Evolutionary conservation across 73 alveolate genomes (phyloP).

Genomic region (Uronychia binucleata): DNA sequence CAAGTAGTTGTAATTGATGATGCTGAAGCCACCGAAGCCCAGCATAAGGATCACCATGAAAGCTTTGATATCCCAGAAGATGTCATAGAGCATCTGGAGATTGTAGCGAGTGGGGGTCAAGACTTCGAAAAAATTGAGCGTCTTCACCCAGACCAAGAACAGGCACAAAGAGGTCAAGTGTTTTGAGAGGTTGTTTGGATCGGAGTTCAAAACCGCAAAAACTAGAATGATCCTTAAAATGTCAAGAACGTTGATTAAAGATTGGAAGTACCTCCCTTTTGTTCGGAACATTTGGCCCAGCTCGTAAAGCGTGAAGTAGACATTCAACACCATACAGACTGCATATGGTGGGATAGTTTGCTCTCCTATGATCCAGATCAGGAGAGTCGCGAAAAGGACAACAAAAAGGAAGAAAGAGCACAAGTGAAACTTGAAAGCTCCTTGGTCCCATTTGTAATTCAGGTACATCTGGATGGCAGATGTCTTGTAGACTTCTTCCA

Average conservation of each 20-base stretch:
- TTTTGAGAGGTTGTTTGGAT: neutral
- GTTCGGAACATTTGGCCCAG: slow-evolving; percentile 7
- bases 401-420: neutral
- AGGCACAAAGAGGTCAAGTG: slow-evolving; percentile 5
- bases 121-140: slow-evolving; percentile 27
- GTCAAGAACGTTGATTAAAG: slow-evolving; percentile 23
- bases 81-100: slow-evolving; percentile 37
- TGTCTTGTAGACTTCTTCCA: neutral
- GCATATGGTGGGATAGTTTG: neutral
- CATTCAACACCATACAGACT: slow-evolving; percentile 3
- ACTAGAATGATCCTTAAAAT: slow-evolving; percentile 7
- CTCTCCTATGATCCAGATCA: slow-evolving; percentile 13
- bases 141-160: slow-evolving; percentile 26
- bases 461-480: neutral
- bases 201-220: slow-evolving; percentile 1
- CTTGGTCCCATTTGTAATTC: slow-evolving; percentile 22
- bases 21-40: slow-evolving; percentile 12
- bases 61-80: slow-evolving; percentile 12
- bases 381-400: slow-evolving; percentile 12
- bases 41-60: slow-evolving; percentile 20
- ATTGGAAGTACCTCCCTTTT: slow-evolving; percentile 3
- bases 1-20: neutral
- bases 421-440: slow-evolving; percentile 15
- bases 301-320: slow-evolving; percentile 12
- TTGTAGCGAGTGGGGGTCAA: slow-evolving; percentile 27